Conservation (phyloP, 306 rosid species). For the Glycine soja region DNA sequence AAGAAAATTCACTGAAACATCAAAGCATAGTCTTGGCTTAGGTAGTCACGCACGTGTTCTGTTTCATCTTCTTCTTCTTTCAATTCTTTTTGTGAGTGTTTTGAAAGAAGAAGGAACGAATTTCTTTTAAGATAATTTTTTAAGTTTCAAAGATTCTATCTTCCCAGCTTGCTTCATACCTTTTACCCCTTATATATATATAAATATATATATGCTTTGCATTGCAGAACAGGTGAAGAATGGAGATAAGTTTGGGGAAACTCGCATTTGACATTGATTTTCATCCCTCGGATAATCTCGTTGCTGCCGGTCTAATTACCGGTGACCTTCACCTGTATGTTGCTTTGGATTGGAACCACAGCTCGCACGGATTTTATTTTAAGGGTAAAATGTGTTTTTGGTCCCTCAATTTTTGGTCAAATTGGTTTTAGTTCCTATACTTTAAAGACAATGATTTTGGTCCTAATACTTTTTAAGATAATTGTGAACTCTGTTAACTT, state of each 20-base stretch:
- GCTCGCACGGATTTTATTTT: neutral
- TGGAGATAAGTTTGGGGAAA: conserved; percentile 78
- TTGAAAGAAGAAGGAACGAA: too few species aligned
- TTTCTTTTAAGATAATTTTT: too few species aligned
- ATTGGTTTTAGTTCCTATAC: neutral
- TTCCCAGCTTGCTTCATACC: too few species aligned
- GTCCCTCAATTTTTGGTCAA: neutral
- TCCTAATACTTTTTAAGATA: neutral
- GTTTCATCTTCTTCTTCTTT: too few species aligned
- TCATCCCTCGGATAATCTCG: conserved; percentile 71
- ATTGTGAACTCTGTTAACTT: neutral
- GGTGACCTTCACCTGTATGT: conserved; percentile 77
- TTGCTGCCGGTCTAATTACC: conserved; percentile 67
- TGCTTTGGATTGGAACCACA: neutral
- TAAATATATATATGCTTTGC: neutral
- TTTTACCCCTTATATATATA: neutral
- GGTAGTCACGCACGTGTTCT: too few species aligned
- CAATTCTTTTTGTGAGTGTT: too few species aligned
- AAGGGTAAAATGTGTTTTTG: neutral
- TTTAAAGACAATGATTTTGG: neutral
- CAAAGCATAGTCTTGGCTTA: too few species aligned
- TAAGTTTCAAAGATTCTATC: too few species aligned
- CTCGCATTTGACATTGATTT: conserved; percentile 81
- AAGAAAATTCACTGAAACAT: too few species aligned
- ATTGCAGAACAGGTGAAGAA: conserved; percentile 24